Evolutionary conservation across 345 rosid species (phyloP), one percentile per base, ranked within the genome.

Genomic region (Salix brachista): DNA sequence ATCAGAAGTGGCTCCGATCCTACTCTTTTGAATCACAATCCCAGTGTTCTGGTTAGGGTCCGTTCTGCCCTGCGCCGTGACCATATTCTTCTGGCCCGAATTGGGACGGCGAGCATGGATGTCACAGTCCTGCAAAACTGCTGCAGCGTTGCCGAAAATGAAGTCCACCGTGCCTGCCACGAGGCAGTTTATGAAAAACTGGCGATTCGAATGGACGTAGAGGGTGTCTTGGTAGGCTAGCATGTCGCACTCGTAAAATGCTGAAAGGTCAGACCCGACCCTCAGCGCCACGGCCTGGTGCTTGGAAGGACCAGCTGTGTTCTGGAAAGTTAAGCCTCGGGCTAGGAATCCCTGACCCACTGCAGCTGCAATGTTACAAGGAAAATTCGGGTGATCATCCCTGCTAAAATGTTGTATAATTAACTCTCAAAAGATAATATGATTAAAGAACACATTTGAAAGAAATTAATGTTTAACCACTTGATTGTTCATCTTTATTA

Each of bases 21-120:
- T 75, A 4, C 84, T 89, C 67, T 90, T 95, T 14, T 95, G 99
- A 48, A 95, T 93, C 18, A 95, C 98, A 13, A 93, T 95, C 26
- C 99, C 99, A 0, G 99, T 95, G 92, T 90, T 91, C 56, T 95
- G 99, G 78, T 95, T 93, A 2, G 96, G 92, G 75, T 95, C 99
- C 0, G 81, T 83, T 28, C 98, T 80, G 72, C 99, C 99, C 60
- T 95, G 99, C 6, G 99, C 99, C 0, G 99, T 95, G 56, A 95
- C 85, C 99, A 95, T 95, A 84, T 93, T 95, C 72, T 91, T 95
- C 85, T 95, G 99, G 16, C 98, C 98, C 0, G 98, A 74, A 12
- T 85, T 78, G 10, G 99, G 99, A 2, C 72, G 82, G 8, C 99
- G 95, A 14, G 98, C 99, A 44, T 93, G 98, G 79, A 95, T 95